phyloP scores from a whole-genome alignment of 805 yeast species.

The Komagataella kurtzmanii region DNA sequence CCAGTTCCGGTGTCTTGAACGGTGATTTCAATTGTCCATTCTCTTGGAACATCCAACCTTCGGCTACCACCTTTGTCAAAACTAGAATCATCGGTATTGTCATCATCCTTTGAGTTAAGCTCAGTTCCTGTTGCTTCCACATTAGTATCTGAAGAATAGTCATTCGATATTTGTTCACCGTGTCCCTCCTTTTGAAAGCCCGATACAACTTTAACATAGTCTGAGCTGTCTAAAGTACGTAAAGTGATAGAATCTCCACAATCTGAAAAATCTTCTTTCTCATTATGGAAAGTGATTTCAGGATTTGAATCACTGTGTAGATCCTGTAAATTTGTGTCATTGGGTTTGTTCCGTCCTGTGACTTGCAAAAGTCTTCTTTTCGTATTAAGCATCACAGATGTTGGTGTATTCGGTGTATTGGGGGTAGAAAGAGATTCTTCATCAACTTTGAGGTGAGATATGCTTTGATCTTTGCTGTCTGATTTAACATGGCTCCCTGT shows the following conservation, averaged over 20 bases:
- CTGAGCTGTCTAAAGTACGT: slow-evolving; percentile 13
- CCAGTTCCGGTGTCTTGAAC: slow-evolving; percentile 94
- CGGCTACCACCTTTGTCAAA: not conserved
- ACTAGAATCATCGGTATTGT: not conserved
- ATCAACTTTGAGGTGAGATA: not conserved
- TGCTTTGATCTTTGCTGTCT: not conserved
- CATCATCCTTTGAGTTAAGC: not conserved
- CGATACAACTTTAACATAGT: slow-evolving; percentile 27
- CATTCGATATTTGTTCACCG: slow-evolving; percentile 1
- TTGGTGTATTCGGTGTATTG: not conserved
- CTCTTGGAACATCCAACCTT: not conserved
- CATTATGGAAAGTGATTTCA: not conserved
- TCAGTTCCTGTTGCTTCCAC: slow-evolving; percentile 2
- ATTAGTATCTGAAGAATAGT: slow-evolving; percentile 3
- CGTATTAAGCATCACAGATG: not conserved
- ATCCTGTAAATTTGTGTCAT: slow-evolving; percentile 1
- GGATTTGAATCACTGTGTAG: slow-evolving; percentile 3
- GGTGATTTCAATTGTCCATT: slow-evolving; percentile 53
- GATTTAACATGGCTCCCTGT: slow-evolving; percentile 1
- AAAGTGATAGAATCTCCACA: slow-evolving; percentile 9
- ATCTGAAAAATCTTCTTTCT: not conserved
- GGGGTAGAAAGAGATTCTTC: not conserved
- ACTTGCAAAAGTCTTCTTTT: not conserved
- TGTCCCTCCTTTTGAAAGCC: slow-evolving; percentile 14
- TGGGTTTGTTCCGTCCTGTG: not conserved